Evolutionary conservation across 2,329 filamentous ascomycete species (phyloP), one percentile per base, ranked within the genome.

Genomic region (Cladophialophora chaetospira): DNA sequence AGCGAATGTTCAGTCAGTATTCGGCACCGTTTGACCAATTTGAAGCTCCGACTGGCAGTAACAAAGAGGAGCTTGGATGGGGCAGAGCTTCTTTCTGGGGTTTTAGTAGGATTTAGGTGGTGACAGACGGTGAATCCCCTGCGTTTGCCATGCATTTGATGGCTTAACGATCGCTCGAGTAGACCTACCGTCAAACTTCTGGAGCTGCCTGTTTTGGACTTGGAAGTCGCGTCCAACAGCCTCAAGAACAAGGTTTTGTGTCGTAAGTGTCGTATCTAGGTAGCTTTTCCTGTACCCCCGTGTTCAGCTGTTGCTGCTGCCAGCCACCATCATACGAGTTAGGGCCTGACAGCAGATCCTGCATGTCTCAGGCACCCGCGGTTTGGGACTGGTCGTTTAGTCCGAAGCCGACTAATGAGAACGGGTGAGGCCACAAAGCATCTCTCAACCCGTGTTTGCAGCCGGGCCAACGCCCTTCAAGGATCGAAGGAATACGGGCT

Each of bases 331-430:
- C n/a, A 15, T 5, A 23, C 36, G 15, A 52, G 36, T 26, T 21
- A 52, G 26, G 17, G 26, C 15, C 11, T 23, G 21, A 29, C 17
- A 13, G 28, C 25, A 45, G 40, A 19, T 11, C 17, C 26, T 47
- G 42, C 42, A 54, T 54, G 52, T 54, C 52, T 54, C 52, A 54
- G 52, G 52, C 31, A 54, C 52, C 43, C 19, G 43, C 23, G 40
- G 36, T 9, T 31, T 28, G 28, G 29, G 36, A 26, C 28, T 29
- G 9, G 25, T 31, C 25, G 26, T 15, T 28, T 25, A 25, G 17
- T 51, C 9, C 35, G 21, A 51, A 29, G 36, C 26, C 25, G 21
- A 29, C 26, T 17, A 51, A 38, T 49, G 5, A 17, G 26, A 38
- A 40, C 8, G 36, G 36, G 4, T 11, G 13, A 40, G 36, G 6